Percentiles rank a stretch among this genome's conserved stretches.
phyloP scores from a whole-genome alignment of 2,329 filamentous ascomycete species.

The Biscogniauxia mediterranea region DNA sequence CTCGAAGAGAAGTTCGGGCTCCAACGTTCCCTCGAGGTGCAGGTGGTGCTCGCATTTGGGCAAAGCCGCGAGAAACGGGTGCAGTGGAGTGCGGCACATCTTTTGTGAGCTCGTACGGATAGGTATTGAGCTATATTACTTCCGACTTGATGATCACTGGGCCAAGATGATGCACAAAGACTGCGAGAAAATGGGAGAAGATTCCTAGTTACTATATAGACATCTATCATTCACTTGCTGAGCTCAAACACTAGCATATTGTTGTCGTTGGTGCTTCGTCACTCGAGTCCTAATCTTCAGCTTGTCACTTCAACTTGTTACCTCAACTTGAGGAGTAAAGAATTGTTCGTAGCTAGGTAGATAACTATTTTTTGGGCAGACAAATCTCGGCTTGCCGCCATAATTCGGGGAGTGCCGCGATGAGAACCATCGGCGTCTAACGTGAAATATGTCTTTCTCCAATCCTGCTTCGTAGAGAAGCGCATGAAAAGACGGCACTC shows the following conservation, averaged over 20 bases:
- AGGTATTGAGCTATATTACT: slow-evolving; percentile 11
- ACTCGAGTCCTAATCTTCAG: background rate
- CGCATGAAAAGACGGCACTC: background rate
- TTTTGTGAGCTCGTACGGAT: slow-evolving; percentile 14
- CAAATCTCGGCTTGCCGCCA: background rate
- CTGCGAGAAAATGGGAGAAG: background rate
- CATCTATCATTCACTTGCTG: background rate
- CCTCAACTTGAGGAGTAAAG: background rate
- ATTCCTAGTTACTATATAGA: background rate
- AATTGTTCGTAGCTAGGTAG: background rate
- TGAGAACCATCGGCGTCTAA: background rate
- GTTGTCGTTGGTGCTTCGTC: background rate
- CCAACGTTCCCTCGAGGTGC: slow-evolving; percentile 74
- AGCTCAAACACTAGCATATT: background rate
- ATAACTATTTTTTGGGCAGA: background rate
- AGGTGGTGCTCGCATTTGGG: slow-evolving; percentile 84
- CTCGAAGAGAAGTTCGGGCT: slow-evolving; percentile 66
- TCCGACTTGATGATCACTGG: slow-evolving; percentile 1
- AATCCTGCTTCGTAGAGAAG: background rate
- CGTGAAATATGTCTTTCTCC: background rate
- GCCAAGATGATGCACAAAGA: slow-evolving; percentile 1
- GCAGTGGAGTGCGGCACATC: slow-evolving; percentile 57
- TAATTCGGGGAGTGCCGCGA: background rate
- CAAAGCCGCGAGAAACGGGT: slow-evolving; percentile 61
- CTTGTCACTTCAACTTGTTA: background rate